phyloP scores from a whole-genome alignment of 2,329 filamentous ascomycete genomes.

The Stemphylium lycopersici region DNA sequence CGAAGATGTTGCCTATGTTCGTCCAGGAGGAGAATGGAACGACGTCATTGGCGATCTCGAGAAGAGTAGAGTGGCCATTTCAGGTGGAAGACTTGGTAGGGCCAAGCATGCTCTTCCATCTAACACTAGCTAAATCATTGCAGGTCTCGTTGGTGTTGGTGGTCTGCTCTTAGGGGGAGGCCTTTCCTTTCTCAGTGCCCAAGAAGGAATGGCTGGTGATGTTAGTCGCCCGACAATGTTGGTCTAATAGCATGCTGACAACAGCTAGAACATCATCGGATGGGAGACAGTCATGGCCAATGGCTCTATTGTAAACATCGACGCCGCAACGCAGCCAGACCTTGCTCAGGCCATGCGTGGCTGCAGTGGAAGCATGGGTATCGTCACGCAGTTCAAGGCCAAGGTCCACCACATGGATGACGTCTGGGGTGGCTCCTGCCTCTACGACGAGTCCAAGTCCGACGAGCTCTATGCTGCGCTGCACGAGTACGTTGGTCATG shows the following conservation, averaged over 20 bases:
- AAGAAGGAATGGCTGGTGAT: slow-evolving; percentile 36
- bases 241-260: not conserved
- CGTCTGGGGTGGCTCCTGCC: slow-evolving; percentile 49
- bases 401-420: slow-evolving; percentile 34
- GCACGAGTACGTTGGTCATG: slow-evolving; percentile 40
- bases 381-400: slow-evolving; percentile 33
- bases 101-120: not conserved
- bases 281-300: slow-evolving; percentile 44
- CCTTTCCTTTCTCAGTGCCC: slow-evolving; percentile 32
- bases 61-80: slow-evolving; percentile 44
- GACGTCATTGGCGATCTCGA: slow-evolving; percentile 47
- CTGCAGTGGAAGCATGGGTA: slow-evolving; percentile 35
- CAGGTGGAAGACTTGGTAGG: slow-evolving; percentile 34
- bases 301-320: slow-evolving; percentile 34
- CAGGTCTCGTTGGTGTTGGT: slow-evolving; percentile 32
- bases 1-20: slow-evolving; percentile 47
- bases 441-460: slow-evolving; percentile 39
- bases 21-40: slow-evolving; percentile 51
- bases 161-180: slow-evolving; percentile 29
- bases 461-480: slow-evolving; percentile 42
- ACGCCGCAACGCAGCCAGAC: slow-evolving; percentile 34
- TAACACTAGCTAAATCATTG: not conserved
- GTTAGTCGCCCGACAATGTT: slow-evolving; percentile 10
- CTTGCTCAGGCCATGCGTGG: slow-evolving; percentile 45
- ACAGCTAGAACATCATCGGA: slow-evolving; percentile 34